These are phyloP conservation scores for Epichloe aotearoae DNA, from an alignment of 2,329 filamentous ascomycete genomes.

Conservation along the genomic window DNA sequence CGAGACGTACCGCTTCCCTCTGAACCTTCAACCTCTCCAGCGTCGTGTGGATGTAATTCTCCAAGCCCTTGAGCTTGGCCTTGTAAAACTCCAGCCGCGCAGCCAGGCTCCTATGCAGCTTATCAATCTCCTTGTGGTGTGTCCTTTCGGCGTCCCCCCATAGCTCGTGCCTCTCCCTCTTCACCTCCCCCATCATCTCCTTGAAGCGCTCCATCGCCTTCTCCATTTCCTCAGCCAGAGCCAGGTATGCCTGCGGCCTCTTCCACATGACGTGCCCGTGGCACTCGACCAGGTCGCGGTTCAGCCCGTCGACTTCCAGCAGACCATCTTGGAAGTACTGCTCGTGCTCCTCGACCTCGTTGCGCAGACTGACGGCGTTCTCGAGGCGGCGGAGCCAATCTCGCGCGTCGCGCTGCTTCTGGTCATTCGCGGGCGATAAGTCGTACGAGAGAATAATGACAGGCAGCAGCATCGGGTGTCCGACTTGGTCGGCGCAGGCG, in stretches of 20 bases:
- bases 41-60: slow-evolving; percentile 50
- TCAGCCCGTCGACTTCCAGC: slow-evolving; percentile 46
- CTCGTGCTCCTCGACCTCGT: slow-evolving; percentile 44
- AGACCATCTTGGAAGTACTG: slow-evolving; percentile 38
- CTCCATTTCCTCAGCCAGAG: slow-evolving; percentile 36
- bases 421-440: slow-evolving; percentile 40
- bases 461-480: slow-evolving; percentile 46
- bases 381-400: slow-evolving; percentile 49
- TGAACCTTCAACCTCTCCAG: slow-evolving; percentile 48
- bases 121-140: slow-evolving; percentile 23
- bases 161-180: neutral
- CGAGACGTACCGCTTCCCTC: slow-evolving; percentile 39
- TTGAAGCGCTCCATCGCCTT: slow-evolving; percentile 33
- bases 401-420: slow-evolving; percentile 48
- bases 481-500: slow-evolving; percentile 34
- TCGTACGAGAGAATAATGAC: slow-evolving; percentile 46
- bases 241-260: slow-evolving; percentile 45
- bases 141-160: slow-evolving; percentile 14
- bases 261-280: slow-evolving; percentile 51
- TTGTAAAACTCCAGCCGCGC: slow-evolving; percentile 46
- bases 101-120: slow-evolving; percentile 38
- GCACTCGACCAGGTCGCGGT: slow-evolving; percentile 49
- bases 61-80: slow-evolving; percentile 46
- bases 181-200: slow-evolving; percentile 11
- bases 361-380: slow-evolving; percentile 46